Conservation (phyloP, 2,329 filamentous ascomycete genomes). For the Paraphoma sp. region DNA sequence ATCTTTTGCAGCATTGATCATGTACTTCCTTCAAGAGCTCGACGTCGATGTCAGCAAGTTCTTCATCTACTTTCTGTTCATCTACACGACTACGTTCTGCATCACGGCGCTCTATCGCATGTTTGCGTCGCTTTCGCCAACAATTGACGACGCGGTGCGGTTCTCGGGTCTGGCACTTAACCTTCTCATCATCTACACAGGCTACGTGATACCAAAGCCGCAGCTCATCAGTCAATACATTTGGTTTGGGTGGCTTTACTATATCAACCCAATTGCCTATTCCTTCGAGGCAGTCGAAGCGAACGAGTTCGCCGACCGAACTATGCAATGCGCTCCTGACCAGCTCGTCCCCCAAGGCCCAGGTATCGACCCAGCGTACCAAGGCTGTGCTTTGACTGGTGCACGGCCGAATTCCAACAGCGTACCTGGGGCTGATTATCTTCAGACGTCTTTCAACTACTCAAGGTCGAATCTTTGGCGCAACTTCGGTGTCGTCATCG, state of each 20-base stretch:
- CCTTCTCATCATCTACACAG: conserved; percentile 68
- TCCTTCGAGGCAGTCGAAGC: conserved; percentile 71
- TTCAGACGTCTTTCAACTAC: conserved; percentile 63
- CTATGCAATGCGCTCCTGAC: conserved; percentile 64
- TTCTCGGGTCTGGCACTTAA: conserved; percentile 70
- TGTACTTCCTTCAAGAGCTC: conserved; percentile 70
- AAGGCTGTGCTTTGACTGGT: conserved; percentile 70
- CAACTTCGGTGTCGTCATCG: conserved; percentile 80
- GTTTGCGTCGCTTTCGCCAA: conserved; percentile 68
- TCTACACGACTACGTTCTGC: conserved; percentile 67
- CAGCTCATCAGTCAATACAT: conserved; percentile 65
- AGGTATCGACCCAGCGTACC: conserved; percentile 60
- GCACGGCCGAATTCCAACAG: conserved; percentile 57
- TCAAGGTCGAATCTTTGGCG: conserved; percentile 67
- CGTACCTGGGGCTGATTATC: conserved; percentile 63
- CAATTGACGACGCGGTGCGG: conserved; percentile 70
- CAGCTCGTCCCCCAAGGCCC: conserved; percentile 67
- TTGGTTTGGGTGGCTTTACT: conserved; percentile 61
- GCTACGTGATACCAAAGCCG: conserved; percentile 72
- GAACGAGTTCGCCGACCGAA: conserved; percentile 67
- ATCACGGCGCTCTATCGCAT: conserved; percentile 71
- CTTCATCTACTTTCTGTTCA: conserved; percentile 70
- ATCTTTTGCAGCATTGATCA: conserved; percentile 54
- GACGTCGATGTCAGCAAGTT: conserved; percentile 68
- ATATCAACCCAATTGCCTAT: conserved; percentile 61